phyloP scores from a whole-genome alignment of 129 eudicot species.

The Saussurea involucrata region DNA sequence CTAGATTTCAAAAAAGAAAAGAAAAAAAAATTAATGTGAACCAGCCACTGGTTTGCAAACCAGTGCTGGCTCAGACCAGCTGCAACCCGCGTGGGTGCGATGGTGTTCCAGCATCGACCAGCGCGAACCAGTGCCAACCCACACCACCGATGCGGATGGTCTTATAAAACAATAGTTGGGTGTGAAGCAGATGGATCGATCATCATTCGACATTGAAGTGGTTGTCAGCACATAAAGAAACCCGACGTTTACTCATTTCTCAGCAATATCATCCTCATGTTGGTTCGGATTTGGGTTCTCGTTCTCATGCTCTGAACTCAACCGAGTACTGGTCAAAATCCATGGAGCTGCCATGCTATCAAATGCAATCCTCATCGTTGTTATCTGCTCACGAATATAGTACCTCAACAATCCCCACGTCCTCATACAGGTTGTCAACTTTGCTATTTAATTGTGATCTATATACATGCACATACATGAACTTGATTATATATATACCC shows the following conservation, averaged over 20 bases:
- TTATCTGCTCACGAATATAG: neutral
- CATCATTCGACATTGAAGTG: conserved; percentile 10
- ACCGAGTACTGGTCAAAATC: neutral
- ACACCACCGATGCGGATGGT: too few species aligned
- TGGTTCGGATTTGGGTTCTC: neutral
- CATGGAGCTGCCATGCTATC: neutral
- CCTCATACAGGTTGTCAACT: too few species aligned
- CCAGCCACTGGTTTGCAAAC: too few species aligned
- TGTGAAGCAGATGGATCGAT: neutral
- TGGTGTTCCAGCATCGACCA: too few species aligned
- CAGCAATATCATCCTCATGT: neutral
- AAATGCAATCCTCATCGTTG: neutral
- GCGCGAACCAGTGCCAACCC: too few species aligned
- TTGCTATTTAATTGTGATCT: too few species aligned
- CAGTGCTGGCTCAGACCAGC: too few species aligned
- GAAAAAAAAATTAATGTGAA: too few species aligned
- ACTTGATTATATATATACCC: too few species aligned
- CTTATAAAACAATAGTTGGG: neutral
- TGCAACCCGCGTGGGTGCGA: too few species aligned
- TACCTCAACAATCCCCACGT: neutral
- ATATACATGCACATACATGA: too few species aligned
- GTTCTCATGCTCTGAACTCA: neutral
- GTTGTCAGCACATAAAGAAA: neutral
- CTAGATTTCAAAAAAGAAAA: too few species aligned
- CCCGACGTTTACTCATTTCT: neutral